Conservation (phyloP, 176 grass and related monocot genomes). For the Elymus sibiricus region DNA sequence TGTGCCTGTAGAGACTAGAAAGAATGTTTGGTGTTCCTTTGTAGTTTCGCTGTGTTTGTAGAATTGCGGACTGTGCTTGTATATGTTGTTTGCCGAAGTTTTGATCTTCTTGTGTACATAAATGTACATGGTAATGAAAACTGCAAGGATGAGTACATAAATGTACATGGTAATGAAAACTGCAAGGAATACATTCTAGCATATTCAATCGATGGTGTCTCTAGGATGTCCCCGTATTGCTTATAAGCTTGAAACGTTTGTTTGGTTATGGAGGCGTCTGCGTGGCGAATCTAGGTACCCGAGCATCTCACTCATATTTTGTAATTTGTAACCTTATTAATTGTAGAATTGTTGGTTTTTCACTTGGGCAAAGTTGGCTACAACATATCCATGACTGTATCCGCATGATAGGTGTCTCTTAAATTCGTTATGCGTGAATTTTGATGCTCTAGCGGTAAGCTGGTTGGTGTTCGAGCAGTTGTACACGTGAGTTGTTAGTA, state of each 20-base stretch:
- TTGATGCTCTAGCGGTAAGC: not conserved
- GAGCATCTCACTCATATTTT: not conserved
- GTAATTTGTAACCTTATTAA: not conserved
- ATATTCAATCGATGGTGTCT: not conserved
- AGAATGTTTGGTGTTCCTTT: not conserved
- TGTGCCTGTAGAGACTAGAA: not conserved
- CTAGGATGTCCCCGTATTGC: not conserved
- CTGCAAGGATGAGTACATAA: not conserved
- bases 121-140: not conserved
- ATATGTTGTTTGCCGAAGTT: slow-evolving; percentile 1
- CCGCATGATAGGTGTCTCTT: not conserved
- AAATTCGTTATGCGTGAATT: not conserved
- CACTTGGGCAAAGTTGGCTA: not conserved
- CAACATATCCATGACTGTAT: not conserved
- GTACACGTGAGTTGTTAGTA: not conserved
- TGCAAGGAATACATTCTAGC: not conserved
- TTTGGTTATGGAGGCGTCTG: not conserved
- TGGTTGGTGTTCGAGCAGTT: not conserved
- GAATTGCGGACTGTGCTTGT: not conserved
- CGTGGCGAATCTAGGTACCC: not conserved
- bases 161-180: not conserved
- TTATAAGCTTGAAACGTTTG: not conserved
- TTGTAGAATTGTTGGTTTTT: not conserved
- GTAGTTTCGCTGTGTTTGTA: not conserved
- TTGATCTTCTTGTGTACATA: not conserved